These are phyloP conservation scores for Plasmopara viticola DNA, from an alignment of 352 stramenopile genomes.

Conservation along the genomic window DNA sequence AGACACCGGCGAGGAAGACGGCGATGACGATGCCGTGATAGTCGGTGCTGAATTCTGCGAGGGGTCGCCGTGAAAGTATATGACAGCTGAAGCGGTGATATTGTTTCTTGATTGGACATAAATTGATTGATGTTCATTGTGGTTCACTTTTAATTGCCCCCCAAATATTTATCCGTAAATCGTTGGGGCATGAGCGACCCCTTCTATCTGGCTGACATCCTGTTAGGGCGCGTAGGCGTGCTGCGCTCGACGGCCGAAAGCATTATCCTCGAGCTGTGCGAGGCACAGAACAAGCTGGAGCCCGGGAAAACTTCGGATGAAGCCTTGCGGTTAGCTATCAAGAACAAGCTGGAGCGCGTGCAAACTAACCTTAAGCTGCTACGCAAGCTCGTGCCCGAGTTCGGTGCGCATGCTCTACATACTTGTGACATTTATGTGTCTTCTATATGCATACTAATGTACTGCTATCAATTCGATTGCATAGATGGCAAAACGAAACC, in stretches of 20 bases:
- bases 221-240: conserved; percentile 74
- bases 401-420: conserved; percentile 30
- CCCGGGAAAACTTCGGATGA: conserved; percentile 43
- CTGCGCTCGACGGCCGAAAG: conserved; percentile 79
- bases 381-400: conserved; percentile 76
- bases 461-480: background rate
- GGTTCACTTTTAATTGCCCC: background rate
- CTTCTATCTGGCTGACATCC: conserved; percentile 83
- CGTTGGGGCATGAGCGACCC: conserved; percentile 66
- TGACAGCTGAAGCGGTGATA: conserved; percentile 17
- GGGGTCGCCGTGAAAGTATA: background rate
- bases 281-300: conserved; percentile 63
- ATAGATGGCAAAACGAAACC: conserved; percentile 82
- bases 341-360: conserved; percentile 81
- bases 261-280: conserved; percentile 78
- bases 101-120: conserved; percentile 17
- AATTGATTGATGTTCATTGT: conserved; percentile 8
- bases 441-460: background rate
- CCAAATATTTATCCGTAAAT: conserved; percentile 7
- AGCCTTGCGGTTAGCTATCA: conserved; percentile 66
- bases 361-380: conserved; percentile 84
- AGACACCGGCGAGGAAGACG: conserved; percentile 33
- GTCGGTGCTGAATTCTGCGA: conserved; percentile 6
- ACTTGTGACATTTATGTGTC: background rate
- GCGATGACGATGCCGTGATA: conserved; percentile 20